Conservation (phyloP, 148 eudicot genomes). For the Tetragonia tetragonoides region DNA sequence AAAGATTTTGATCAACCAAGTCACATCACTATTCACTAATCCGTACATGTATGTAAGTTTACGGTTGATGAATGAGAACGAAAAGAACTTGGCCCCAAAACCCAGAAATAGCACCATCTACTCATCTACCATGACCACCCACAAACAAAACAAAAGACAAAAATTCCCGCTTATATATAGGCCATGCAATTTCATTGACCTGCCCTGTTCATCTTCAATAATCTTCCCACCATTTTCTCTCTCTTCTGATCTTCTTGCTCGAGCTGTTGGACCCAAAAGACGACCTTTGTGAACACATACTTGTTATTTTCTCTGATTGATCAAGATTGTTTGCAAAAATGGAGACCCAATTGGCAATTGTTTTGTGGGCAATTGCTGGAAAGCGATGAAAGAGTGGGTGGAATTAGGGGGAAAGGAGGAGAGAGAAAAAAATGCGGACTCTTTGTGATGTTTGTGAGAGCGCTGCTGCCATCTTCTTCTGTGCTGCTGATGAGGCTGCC, state of each 20-base stretch:
- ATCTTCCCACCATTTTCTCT: background rate
- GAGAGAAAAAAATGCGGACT: conserved; percentile 27
- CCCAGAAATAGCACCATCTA: background rate
- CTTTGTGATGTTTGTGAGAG: conserved; percentile 46
- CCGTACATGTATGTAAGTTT: background rate
- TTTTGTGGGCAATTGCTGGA: background rate
- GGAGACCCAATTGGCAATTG: background rate
- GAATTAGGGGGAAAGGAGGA: background rate
- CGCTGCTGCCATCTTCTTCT: conserved; percentile 44
- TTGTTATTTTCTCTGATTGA: background rate
- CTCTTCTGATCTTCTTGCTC: background rate
- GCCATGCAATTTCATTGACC: background rate
- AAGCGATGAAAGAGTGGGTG: background rate
- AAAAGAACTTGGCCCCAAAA: background rate
- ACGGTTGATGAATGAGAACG: background rate
- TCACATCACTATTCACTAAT: background rate
- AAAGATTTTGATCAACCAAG: background rate
- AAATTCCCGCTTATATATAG: background rate
- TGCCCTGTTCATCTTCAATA: background rate
- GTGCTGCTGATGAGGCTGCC: conserved; percentile 50
- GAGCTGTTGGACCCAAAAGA: background rate
- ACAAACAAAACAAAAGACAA: background rate
- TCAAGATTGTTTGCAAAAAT: background rate
- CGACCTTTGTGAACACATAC: background rate
- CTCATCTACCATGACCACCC: background rate